A percentile compares a stretch with the other conserved stretches of the same genome.
Conservation (phyloP, 2,329 filamentous ascomycete species). For the Hypoxylon sp. region DNA sequence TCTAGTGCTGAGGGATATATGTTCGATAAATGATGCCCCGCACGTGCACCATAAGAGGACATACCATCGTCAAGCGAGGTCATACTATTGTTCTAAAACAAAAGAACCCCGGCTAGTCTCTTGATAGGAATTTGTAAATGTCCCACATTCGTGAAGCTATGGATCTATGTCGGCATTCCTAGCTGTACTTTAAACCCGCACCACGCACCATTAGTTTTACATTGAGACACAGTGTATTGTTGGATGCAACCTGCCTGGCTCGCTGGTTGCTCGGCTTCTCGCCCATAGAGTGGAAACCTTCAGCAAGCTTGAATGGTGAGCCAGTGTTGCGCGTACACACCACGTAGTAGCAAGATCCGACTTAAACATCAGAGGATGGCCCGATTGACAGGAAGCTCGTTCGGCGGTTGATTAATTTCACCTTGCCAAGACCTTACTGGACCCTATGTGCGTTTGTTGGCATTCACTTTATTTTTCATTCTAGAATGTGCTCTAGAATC, state of each 20-base stretch:
- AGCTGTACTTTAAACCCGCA: slow-evolving; percentile 23
- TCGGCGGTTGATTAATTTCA: slow-evolving; percentile 42
- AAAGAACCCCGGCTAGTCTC: slow-evolving; percentile 7
- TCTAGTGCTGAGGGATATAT: slow-evolving; percentile 21
- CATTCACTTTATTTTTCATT: slow-evolving; percentile 41
- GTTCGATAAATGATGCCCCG: slow-evolving; percentile 9
- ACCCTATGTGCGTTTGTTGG: slow-evolving; percentile 47
- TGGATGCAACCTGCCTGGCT: slow-evolving; percentile 31
- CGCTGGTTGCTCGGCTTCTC: slow-evolving; percentile 26
- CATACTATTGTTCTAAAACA: slow-evolving; percentile 18
- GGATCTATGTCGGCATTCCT: slow-evolving; percentile 24
- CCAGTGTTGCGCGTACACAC: slow-evolving; percentile 12
- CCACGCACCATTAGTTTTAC: slow-evolving; percentile 15
- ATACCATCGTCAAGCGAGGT: slow-evolving; percentile 18
- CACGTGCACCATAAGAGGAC: slow-evolving; percentile 1
- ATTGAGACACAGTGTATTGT: slow-evolving; percentile 26
- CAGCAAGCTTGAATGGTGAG: slow-evolving; percentile 24
- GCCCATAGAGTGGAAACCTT: slow-evolving; percentile 4
- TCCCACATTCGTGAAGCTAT: slow-evolving; percentile 21
- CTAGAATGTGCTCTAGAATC: slow-evolving; percentile 38
- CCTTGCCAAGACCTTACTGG: slow-evolving; percentile 46
- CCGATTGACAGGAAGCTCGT: slow-evolving; percentile 44
- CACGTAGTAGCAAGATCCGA: slow-evolving; percentile 41
- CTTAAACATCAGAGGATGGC: slow-evolving; percentile 45
- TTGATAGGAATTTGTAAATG: slow-evolving; percentile 31